These are phyloP conservation scores for Strobilomyces confusus DNA, from an alignment of 768 basidiomycete genomes.

Conservation along the genomic window DNA sequence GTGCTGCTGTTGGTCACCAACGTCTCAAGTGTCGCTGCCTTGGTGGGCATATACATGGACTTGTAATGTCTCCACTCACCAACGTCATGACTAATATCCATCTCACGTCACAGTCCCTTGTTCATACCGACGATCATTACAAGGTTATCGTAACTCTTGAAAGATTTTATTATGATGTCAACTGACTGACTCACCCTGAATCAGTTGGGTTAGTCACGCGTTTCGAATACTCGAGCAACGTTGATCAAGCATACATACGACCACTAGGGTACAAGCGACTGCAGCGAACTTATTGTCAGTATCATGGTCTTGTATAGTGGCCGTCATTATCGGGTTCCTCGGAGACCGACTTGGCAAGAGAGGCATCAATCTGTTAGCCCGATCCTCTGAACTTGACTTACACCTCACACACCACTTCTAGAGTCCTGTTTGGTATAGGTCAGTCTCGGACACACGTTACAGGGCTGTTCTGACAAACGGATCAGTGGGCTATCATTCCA, in stretches of 20 bases:
- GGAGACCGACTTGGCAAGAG: slow-evolving; percentile 59
- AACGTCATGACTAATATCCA: slow-evolving; percentile 1
- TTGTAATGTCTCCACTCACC: slow-evolving; percentile 40
- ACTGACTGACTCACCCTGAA: neutral
- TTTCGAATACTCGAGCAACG: neutral
- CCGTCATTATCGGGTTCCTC: slow-evolving; percentile 54
- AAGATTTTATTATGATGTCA: neutral
- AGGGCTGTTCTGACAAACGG: slow-evolving; percentile 25
- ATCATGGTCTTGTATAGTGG: slow-evolving; percentile 70
- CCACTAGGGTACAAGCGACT: slow-evolving; percentile 54
- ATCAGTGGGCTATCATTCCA: slow-evolving; percentile 62
- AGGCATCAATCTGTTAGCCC: slow-evolving; percentile 56
- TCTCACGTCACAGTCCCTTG: slow-evolving; percentile 35
- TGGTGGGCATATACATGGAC: slow-evolving; percentile 71
- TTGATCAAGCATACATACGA: neutral
- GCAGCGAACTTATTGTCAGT: slow-evolving; percentile 71
- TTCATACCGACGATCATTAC: slow-evolving; percentile 44
- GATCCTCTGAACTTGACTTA: neutral
- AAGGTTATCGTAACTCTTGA: slow-evolving; percentile 37
- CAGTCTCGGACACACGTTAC: neutral
- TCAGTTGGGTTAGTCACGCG: slow-evolving; percentile 19
- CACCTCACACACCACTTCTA: slow-evolving; percentile 14
- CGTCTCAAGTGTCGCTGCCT: neutral
- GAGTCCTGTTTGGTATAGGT: slow-evolving; percentile 33
- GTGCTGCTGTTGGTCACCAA: slow-evolving; percentile 2